Evolutionary conservation across 352 stramenopile species (phyloP).

Genomic region (Phytophthora nicotianae): DNA sequence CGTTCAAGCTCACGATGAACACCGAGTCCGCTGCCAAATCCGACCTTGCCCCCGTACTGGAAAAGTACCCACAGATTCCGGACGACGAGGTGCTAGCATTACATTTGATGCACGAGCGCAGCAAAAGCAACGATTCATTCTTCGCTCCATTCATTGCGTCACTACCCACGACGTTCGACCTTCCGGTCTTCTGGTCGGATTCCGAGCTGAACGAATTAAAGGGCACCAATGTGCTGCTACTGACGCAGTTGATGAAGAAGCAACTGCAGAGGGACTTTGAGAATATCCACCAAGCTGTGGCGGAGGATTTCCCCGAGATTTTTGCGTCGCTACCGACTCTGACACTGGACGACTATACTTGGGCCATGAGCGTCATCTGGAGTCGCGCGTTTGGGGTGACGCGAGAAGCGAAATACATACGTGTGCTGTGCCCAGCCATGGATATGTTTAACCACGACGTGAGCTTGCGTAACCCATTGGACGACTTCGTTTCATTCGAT

Average conservation of each 20-base stretch:
- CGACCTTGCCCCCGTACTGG: slow-evolving; percentile 44
- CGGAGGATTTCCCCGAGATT: slow-evolving; percentile 49
- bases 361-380: slow-evolving; percentile 81
- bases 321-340: slow-evolving; percentile 40
- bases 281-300: slow-evolving; percentile 53
- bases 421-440: slow-evolving; percentile 66
- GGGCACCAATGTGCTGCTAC: slow-evolving; percentile 61
- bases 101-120: slow-evolving; percentile 65
- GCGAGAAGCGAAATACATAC: slow-evolving; percentile 46
- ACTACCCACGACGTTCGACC: slow-evolving; percentile 57
- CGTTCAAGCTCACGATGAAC: slow-evolving; percentile 61
- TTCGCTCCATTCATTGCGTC: slow-evolving; percentile 63
- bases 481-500: slow-evolving; percentile 64
- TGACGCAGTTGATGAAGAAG: slow-evolving; percentile 65
- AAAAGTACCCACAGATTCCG: slow-evolving; percentile 45
- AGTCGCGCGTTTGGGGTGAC: slow-evolving; percentile 71
- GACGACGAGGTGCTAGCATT: slow-evolving; percentile 61
- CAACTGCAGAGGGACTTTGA: slow-evolving; percentile 67
- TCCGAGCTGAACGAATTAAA: slow-evolving; percentile 49
- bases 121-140: slow-evolving; percentile 49
- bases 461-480: slow-evolving; percentile 40
- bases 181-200: slow-evolving; percentile 64
- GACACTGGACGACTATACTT: slow-evolving; percentile 65
- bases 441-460: slow-evolving; percentile 85
- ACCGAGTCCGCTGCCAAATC: slow-evolving; percentile 48